Evolutionary conservation across 2,329 filamentous ascomycete species (phyloP).

Genomic region (Ophiosphaerella narmari): DNA sequence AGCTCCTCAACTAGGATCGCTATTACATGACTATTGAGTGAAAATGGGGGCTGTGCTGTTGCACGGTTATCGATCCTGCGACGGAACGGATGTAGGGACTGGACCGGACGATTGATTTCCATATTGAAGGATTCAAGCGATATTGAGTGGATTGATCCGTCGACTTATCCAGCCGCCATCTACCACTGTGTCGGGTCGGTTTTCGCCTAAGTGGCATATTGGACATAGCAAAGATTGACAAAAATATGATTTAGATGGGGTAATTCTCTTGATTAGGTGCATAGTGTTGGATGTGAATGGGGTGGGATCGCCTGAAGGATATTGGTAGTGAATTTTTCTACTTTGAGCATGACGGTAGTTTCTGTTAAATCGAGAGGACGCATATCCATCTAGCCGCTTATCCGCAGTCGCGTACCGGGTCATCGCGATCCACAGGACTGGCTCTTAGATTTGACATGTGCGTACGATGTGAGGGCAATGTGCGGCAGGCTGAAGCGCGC

Average conservation of each 20-base stretch:
- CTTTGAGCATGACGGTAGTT: not conserved
- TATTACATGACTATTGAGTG: too few species aligned
- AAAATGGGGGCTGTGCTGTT: not conserved
- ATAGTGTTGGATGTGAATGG: not conserved
- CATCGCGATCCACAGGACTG: constrained; percentile 27
- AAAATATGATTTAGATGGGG: constrained; percentile 16
- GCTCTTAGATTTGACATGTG: constrained; percentile 16
- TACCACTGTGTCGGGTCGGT: constrained; percentile 12
- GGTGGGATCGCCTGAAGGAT: constrained; percentile 4
- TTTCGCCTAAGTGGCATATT: constrained; percentile 8
- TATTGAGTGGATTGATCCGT: constrained; percentile 10
- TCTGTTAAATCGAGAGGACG: not conserved
- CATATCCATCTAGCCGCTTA: constrained; percentile 14
- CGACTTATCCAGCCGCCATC: constrained; percentile 29
- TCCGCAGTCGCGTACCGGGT: constrained; percentile 30
- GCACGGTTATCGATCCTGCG: constrained; percentile 2
- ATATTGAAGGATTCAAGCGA: constrained; percentile 13
- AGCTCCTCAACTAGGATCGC: too few species aligned
- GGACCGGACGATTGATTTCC: constrained; percentile 9
- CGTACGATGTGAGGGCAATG: constrained; percentile 17
- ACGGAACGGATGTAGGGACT: not conserved
- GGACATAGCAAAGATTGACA: not conserved
- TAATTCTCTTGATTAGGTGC: constrained; percentile 18
- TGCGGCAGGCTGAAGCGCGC: constrained; percentile 28
- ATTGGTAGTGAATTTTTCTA: not conserved